These are phyloP conservation scores for Debaryomyces tyrocola DNA, from an alignment of 805 yeast genomes.

Conservation along the genomic window DNA sequence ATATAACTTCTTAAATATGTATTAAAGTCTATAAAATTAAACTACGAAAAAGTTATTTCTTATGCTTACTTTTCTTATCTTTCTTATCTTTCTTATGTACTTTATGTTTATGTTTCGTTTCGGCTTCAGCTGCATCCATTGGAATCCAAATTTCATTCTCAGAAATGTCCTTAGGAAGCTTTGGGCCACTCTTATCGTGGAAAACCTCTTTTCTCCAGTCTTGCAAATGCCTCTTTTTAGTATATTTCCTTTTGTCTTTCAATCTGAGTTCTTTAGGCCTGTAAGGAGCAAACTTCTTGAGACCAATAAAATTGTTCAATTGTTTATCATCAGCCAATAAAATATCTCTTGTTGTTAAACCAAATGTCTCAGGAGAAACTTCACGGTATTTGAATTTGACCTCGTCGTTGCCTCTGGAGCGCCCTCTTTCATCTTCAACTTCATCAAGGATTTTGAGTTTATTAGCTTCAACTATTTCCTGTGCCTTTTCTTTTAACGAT, in stretches of 20 bases:
- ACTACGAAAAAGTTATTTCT: constrained; percentile 3
- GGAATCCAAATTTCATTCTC: constrained; percentile 43
- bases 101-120: constrained; percentile 3
- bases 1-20: not conserved
- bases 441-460: constrained; percentile 65
- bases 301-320: constrained; percentile 79
- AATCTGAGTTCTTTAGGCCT: constrained; percentile 68
- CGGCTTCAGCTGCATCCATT: constrained; percentile 15
- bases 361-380: constrained; percentile 92
- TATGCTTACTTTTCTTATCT: constrained; percentile 3
- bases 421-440: constrained; percentile 65
- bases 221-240: constrained; percentile 76
- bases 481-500: constrained; percentile 65
- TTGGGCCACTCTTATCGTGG: constrained; percentile 54
- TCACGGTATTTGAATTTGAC: constrained; percentile 81
- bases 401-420: constrained; percentile 42
- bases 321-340: constrained; percentile 85
- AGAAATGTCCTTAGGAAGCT: constrained; percentile 30
- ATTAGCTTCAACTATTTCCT: constrained; percentile 74
- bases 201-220: constrained; percentile 91
- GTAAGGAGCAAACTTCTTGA: constrained; percentile 93
- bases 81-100: constrained; percentile 8
- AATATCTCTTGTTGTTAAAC: constrained; percentile 82
- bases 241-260: constrained; percentile 80
- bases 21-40: not conserved